These are phyloP conservation scores for Phialocephala sp. DNA, from an alignment of 2,329 filamentous ascomycete species.

Conservation along the genomic window DNA sequence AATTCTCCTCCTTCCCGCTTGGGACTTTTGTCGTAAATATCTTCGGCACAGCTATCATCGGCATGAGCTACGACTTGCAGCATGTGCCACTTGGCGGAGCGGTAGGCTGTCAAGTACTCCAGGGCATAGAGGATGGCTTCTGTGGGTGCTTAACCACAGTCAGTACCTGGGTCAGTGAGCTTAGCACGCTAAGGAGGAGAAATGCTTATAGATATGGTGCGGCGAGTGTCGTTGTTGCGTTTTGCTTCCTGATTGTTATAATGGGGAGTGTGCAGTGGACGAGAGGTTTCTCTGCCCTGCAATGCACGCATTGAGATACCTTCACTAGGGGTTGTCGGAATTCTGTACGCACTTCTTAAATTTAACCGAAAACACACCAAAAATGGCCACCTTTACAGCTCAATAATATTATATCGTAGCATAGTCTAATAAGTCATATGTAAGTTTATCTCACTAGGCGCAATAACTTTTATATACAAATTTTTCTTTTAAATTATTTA, in stretches of 20 bases:
- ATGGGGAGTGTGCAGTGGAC: conserved; percentile 81
- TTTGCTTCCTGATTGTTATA: conserved; percentile 67
- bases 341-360: no score
- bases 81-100: conserved; percentile 62
- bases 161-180: conserved; percentile 69
- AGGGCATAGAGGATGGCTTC: conserved; percentile 70
- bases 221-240: conserved; percentile 62
- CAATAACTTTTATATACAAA: no score
- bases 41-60: conserved; percentile 75
- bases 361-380: no score
- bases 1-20: conserved; percentile 72
- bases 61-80: conserved; percentile 79
- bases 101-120: conserved; percentile 70
- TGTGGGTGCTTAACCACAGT: conserved; percentile 71
- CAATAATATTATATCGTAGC: no score
- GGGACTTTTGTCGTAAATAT: conserved; percentile 88
- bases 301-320: conserved; percentile 35
- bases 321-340: no score
- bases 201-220: conserved; percentile 73
- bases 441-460: no score
- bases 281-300: conserved; percentile 53
- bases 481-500: no score
- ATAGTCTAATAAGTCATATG: no score
- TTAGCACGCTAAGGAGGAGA: conserved; percentile 56
- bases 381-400: no score